Base-by-base conservation (phyloP, 805 yeast species). In the Kluyveromyces aestuarii region DNA sequence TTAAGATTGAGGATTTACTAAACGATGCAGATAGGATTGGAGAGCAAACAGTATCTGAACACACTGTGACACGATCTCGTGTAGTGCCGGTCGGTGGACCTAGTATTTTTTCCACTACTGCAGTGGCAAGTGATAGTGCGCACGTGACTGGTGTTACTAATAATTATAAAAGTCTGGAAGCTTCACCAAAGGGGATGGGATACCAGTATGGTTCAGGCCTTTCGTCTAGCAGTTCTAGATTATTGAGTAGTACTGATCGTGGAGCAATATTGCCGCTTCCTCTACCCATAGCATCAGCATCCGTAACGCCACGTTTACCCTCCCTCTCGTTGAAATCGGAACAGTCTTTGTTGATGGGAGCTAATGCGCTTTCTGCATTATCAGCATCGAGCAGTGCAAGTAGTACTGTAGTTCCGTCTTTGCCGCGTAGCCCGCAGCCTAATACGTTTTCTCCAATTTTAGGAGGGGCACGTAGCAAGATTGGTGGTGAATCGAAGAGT, bases 1-100 rank as follows among this genome's bases (percentile, higher is more conserved):
- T 43, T 21, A 43, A n/a, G 14, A 43, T 43, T 8, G 39, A 43
- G 16, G 45, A 43, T 43, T 33, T 43, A 38, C 25, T 43, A 27
- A 43, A 43, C 27, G 36, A 43, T 43, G 45, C 18, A 10, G 40
- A 37, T 37, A 13, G 35, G 35, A 2, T 30, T 10, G 35, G 35
- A 11, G 35, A 30, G 11, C 35, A 10, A 30, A 30, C 11, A 10
- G 14, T 30, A 5, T 13, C 35, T 11, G 35, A 30, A 13, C 35
- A 30, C 4, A 30, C 35, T 30, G 35, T 30, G 14, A 10, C 14
- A 11, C 35, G 35, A 13, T 13, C 35, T 10, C 4, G 35, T 11
- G 35, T 10, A 8, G 10, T 27, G 10, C 33, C 10, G 10, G 10
- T 8, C 10, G 33, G 10, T 27, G 33, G 33, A 27, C 8, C 33